Base-by-base conservation (phyloP, 768 basidiomycete genomes). In the Lactarius vividus region DNA sequence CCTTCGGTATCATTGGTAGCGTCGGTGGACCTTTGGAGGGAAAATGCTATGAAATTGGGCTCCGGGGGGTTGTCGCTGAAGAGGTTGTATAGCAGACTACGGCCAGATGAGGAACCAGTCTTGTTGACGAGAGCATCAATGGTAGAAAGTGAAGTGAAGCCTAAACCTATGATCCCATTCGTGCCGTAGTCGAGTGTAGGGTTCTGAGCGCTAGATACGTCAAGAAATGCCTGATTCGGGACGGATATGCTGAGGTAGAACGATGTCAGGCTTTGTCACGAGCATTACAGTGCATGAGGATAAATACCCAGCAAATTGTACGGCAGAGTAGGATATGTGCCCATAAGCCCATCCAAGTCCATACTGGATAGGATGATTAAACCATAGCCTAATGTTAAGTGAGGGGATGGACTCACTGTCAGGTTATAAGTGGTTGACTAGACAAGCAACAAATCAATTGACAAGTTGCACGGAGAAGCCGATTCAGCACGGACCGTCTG, bases 31-130 rank as follows among this genome's bases (percentile, higher is more conserved):
- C 91, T 79, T 71, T 89, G 85, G 31, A 94, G 79, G 0, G 88
- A 81, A 71, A 94, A 88, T 0, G 91, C 85, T 69, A 94, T 88
- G 74, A 85, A 94, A 71, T 94, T 94, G 56, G 91, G 89, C 72
- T 89, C 84, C 11, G 73, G 76, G 4, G 85, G 84, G 75, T 92
- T 88, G 70, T 83, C 80, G 26, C 79, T 76, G 75, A 94, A 94
- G 40, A 90, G 76, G 71, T 92, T 94, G 78, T 86, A 88, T 26
- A 94, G 81, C 53, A 94, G 72, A 68, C 85, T 86, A 35, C 88
- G 83, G 23, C 92, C 92, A 7, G 82, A 77, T 2, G 84, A 80
- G 1, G 83, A 80, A 31, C 83, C 81, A 2, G 88, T 84, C 37
- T 75, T 71, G 69, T 88, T 89, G 55, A 91, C 75, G 7, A 78